Evolutionary conservation across 73 alveolate species (phyloP), one percentile per base, ranked within the genome.

Genomic region (Paraurostyla sp.): DNA sequence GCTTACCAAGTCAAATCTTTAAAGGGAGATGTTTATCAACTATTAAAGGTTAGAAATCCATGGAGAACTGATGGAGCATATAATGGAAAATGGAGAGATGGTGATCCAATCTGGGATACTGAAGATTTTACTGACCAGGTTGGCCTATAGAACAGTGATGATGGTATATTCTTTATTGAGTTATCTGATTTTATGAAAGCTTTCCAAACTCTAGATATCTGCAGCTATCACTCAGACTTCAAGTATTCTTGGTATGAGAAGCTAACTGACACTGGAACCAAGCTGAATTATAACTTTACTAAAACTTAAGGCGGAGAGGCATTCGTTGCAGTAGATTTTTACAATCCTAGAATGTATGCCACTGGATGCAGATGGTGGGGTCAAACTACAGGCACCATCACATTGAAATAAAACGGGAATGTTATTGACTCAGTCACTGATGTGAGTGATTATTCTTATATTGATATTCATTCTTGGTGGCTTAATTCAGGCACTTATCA

Each of bases 21-120:
- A 13, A 36, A 62, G 16, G 80, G 54, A 11, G 15, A 29, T 25
- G 51, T 62, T 20, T 9, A 9, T 9, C 16, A 33, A 62, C 52
- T 62, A 2, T 32, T 16, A 6, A 36, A 62, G 51, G 52, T 62
- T 9, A 62, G 80, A 62, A 62, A 62, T 62, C 80, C 80, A 7
- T 62, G 80, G 80, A 62, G 51, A 32, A 62, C 16, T 7, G 80
- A 62, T 33, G 30, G 18, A 25, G 3, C 23, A 9, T 52, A 18
- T 35, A 13, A 25, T 18, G 69, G 69, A 9, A 52, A 52, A 9
- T 52, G 69, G 69, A n/a, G n/a, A 7, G 80, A 62, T 36, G 52
- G 51, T 62, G 11, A 25, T 20, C 36, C 69, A 18, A 52, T 52
- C 23, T 52, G 69, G 69, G 4, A 52, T 13, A 20, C 69, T n/a